These are phyloP conservation scores for Exserohilum rostratum DNA, from an alignment of 2,329 filamentous ascomycete species.

Conservation along the genomic window DNA sequence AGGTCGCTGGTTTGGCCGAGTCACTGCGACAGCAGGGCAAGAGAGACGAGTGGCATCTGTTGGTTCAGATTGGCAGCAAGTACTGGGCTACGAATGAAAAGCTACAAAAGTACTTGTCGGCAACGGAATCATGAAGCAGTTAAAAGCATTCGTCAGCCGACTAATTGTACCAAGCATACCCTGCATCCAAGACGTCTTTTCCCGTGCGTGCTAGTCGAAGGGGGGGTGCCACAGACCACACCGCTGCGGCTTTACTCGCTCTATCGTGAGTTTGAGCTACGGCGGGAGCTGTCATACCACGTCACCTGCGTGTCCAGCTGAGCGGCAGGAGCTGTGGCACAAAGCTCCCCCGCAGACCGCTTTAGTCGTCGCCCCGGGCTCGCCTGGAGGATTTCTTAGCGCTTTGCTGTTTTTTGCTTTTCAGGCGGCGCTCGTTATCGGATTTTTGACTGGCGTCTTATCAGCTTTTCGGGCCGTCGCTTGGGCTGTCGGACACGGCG, in stretches of 20 bases:
- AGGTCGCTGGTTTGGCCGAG: conserved; percentile 28
- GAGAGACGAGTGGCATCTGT: conserved; percentile 32
- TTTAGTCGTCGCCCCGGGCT: conserved; percentile 44
- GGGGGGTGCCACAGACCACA: conserved; percentile 23
- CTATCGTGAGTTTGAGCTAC: conserved; percentile 19
- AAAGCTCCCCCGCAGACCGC: conserved; percentile 18
- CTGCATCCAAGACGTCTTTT: conserved; percentile 20
- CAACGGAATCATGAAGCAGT: conserved; percentile 29
- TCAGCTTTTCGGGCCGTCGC: conserved; percentile 28
- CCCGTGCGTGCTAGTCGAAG: conserved; percentile 19
- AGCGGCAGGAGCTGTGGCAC: conserved; percentile 11
- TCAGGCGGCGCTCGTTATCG: conserved; percentile 64
- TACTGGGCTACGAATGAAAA: conserved; percentile 37
- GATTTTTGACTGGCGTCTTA: conserved; percentile 56
- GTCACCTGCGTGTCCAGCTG: conserved; percentile 22
- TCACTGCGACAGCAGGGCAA: conserved; percentile 35
- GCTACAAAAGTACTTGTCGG: conserved; percentile 32
- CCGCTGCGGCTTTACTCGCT: conserved; percentile 25
- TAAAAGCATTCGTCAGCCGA: conserved; percentile 8
- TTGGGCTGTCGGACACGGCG: conserved; percentile 16
- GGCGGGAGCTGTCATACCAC: conserved; percentile 20
- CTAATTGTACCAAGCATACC: conserved; percentile 25
- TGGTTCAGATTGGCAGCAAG: conserved; percentile 37
- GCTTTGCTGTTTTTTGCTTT: conserved; percentile 65
- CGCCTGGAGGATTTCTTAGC: conserved; percentile 65